These are phyloP conservation scores for Wickerhamomyces chambardii DNA, from an alignment of 805 yeast genomes.

Conservation along the genomic window DNA sequence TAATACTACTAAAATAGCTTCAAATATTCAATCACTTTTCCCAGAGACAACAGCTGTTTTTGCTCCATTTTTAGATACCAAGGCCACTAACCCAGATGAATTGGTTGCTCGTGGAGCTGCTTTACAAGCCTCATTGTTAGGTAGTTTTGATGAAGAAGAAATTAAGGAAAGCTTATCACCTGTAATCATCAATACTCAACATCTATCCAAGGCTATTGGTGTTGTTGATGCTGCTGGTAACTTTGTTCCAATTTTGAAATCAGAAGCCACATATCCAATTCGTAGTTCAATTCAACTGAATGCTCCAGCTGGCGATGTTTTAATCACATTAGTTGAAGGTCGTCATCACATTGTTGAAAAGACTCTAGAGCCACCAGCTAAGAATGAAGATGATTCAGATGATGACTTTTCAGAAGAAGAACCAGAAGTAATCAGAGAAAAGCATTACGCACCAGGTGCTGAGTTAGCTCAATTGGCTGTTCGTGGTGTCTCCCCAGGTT, in stretches of 20 bases:
- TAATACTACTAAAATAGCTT: slow-evolving; percentile 83
- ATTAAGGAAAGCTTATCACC: slow-evolving; percentile 75
- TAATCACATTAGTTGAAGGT: slow-evolving; percentile 77
- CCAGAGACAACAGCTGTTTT: slow-evolving; percentile 70
- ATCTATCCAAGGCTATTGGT: slow-evolving; percentile 78
- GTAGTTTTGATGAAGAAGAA: slow-evolving; percentile 77
- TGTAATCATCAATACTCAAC: slow-evolving; percentile 81
- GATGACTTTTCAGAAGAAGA: slow-evolving; percentile 67
- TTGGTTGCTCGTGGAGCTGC: slow-evolving; percentile 92
- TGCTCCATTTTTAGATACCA: slow-evolving; percentile 71
- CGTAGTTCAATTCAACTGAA: slow-evolving; percentile 63
- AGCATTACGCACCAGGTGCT: slow-evolving; percentile 63
- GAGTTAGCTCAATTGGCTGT: slow-evolving; percentile 73
- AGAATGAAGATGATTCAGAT: slow-evolving; percentile 42
- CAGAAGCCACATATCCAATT: slow-evolving; percentile 87
- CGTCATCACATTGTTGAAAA: slow-evolving; percentile 78
- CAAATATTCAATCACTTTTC: slow-evolving; percentile 64
- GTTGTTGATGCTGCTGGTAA: slow-evolving; percentile 63
- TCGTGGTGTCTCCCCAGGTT: slow-evolving; percentile 55
- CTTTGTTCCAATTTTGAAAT: slow-evolving; percentile 65
- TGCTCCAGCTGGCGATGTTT: slow-evolving; percentile 50
- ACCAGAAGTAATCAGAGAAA: slow-evolving; percentile 78
- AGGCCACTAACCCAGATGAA: slow-evolving; percentile 84
- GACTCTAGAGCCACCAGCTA: slow-evolving; percentile 55
- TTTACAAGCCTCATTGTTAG: slow-evolving; percentile 82